Evolutionary conservation across 2,329 filamentous ascomycete genomes (phyloP), one percentile per base, ranked within the genome.

Genomic region (Monosporascus sp.): DNA sequence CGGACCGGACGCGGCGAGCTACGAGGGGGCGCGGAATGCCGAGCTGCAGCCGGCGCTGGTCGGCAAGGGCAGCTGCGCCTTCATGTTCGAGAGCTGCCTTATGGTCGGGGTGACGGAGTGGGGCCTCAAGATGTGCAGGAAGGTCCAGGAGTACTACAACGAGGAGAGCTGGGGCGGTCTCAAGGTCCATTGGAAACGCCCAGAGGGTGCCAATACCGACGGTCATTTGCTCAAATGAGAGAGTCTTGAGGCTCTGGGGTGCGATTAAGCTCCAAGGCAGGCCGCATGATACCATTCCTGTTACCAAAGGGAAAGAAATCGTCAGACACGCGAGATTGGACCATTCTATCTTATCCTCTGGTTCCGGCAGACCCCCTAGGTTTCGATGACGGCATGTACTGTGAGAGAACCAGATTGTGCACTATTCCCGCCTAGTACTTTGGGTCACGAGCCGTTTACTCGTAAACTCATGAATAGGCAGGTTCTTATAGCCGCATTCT

Each of bases 111-210:
- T 89, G 27, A 88, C 86, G 1, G 81, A 87, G 54, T 89, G 86
- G 85, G 86, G 85, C 2, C 69, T 81, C 56, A 69, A 71, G 58
- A 78, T 81, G 57, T 93, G 78, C 51, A 68, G 73, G 59, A 81
- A 80, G 68, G 76, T 81, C 17, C 80, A 83, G 73, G 77, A 83
- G 59, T 81, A 81, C 53, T 95, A 94, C 65, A 91, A 84, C 66
- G 82, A 85, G 53, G 88, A 95, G 74, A 92, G 88, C 67, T 96
- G 90, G 90, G 84, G 77, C 27, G 79, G 79, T 0, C 72, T 89
- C 50, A 81, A 82, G 69, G 77, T 83, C 44, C 81, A 87, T 65
- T 88, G 86, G 77, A 71, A 72, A 64, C 64, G 63, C 62, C 74
- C 77, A 0, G 69, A 71, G 37, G 72, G 67, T 2, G 62, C 50